Evolutionary conservation across 495 filamentous ascomycete species (phyloP), one percentile per base, ranked within the genome.

Genomic region (Terfezia boudieri): DNA sequence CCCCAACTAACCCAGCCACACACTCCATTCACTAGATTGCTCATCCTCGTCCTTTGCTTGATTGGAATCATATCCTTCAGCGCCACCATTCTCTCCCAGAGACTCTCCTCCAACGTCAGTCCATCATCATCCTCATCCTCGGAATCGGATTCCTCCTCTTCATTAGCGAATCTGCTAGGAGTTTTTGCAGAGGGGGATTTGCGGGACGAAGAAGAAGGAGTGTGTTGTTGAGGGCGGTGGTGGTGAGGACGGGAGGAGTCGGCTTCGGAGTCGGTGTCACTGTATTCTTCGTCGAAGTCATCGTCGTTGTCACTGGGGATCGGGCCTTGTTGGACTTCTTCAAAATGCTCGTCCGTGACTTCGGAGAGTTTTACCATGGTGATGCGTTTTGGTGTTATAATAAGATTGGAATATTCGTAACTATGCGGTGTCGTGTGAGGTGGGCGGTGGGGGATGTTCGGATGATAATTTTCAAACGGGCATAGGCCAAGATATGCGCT

Each of bases 321-420:
- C 50, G 84, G 75, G 49, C 74, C 71, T 60, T 82, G 79, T 68
- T 84, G 82, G 61, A 80, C 71, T 57, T 73, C 68, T 65, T 78
- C 71, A 74, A 95, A 94, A 68, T 90, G 85, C 72, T 93, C 87
- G 67, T 98, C 90, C 58, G 88, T 80, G 65, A 98, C 88, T 71
- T 95, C 92, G 60, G 80, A 81, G 60, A 98, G 84, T 70, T 92
- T 83, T 67, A 98, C 90, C 90, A 98, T 98, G 63, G 67, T 88
- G 71, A 56, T 64, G 67, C 64, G 41, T 48, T 48, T 48, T 48
- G 14, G 43, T 14, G 43, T 26, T 51, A 23, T 11, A 11, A 23
- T 11, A 11, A 51, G 49, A 26, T 51, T 20, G 23, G 6, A 11
- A 12, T 22, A 17, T 16, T 51, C 6, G 23, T 4, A 9, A 20